A percentile compares a stretch with the other conserved stretches of the same genome.
Conservation (phyloP, 2,329 filamentous ascomycete species). For the Curvularia eragrostidis region DNA sequence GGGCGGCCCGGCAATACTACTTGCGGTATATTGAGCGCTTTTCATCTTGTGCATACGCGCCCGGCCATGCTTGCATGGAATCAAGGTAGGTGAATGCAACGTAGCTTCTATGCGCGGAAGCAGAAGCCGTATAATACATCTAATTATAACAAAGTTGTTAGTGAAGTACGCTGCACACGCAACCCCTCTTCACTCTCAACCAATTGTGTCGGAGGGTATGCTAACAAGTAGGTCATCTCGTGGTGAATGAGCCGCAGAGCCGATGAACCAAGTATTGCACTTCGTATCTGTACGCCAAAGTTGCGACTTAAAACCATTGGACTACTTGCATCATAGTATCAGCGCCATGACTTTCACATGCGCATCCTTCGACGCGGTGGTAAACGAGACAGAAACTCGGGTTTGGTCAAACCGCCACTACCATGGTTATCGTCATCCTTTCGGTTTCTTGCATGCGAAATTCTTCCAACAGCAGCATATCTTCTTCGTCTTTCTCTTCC, state of each 20-base stretch:
- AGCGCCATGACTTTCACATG: background rate
- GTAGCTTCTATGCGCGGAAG: slow-evolving; percentile 3
- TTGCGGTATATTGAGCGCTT: slow-evolving; percentile 9
- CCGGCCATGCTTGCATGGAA: slow-evolving; percentile 6
- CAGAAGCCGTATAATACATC: slow-evolving; percentile 3
- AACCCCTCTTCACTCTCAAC: background rate
- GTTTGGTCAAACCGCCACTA: background rate
- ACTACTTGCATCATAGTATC: background rate
- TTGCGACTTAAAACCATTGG: background rate
- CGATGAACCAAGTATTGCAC: background rate
- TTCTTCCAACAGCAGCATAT: background rate
- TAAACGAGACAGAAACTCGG: background rate
- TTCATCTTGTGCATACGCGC: slow-evolving; percentile 9
- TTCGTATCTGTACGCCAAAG: background rate
- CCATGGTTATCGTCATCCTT: background rate
- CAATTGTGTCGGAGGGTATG: slow-evolving; percentile 2
- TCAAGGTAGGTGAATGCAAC: slow-evolving; percentile 5
- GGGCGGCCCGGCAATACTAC: slow-evolving; percentile 6
- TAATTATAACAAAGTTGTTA: background rate
- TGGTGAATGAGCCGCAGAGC: background rate
- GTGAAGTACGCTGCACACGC: background rate
- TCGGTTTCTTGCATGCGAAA: background rate
- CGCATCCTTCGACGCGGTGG: background rate
- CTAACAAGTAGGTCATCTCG: background rate
- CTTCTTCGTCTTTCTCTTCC: background rate